phyloP scores from a whole-genome alignment of 2,329 filamentous ascomycete genomes.

The Westerdykella aurantiaca region DNA sequence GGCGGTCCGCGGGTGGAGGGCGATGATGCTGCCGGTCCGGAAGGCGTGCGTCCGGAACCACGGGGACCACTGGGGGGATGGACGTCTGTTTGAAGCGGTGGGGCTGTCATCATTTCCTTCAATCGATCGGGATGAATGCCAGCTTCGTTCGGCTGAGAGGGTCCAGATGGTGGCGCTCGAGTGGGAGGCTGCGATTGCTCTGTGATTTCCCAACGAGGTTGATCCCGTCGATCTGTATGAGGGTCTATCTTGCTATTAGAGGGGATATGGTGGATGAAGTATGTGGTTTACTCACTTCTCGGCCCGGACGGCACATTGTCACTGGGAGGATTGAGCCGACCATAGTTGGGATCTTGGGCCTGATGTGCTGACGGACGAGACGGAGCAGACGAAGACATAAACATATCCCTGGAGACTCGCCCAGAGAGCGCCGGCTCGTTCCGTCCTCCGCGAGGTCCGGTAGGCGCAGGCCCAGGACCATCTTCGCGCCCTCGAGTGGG shows the following conservation, averaged over 20 bases:
- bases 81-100: slow-evolving; percentile 30
- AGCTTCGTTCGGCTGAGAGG: slow-evolving; percentile 32
- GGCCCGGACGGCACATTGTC: slow-evolving; percentile 52
- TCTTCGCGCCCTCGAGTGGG: slow-evolving; percentile 37
- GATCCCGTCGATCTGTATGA: slow-evolving; percentile 22
- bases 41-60: slow-evolving; percentile 19
- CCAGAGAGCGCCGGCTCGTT: slow-evolving; percentile 20
- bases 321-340: slow-evolving; percentile 43
- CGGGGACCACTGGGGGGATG: slow-evolving; percentile 34
- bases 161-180: slow-evolving; percentile 30
- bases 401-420: slow-evolving; percentile 36
- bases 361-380: slow-evolving; percentile 31
- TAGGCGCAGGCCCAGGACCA: slow-evolving; percentile 43
- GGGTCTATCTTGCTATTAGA: slow-evolving; percentile 12
- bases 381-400: slow-evolving; percentile 28
- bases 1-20: slow-evolving; percentile 28
- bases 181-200: slow-evolving; percentile 20
- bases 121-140: slow-evolving; percentile 53
- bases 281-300: slow-evolving; percentile 38
- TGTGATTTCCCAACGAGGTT: slow-evolving; percentile 7
- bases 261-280: background rate
- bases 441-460: slow-evolving; percentile 48
- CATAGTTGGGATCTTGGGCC: slow-evolving; percentile 44
- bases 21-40: slow-evolving; percentile 14
- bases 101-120: slow-evolving; percentile 35